phyloP scores from a whole-genome alignment of 768 basidiomycete species.

The Boletus coccyginus region DNA sequence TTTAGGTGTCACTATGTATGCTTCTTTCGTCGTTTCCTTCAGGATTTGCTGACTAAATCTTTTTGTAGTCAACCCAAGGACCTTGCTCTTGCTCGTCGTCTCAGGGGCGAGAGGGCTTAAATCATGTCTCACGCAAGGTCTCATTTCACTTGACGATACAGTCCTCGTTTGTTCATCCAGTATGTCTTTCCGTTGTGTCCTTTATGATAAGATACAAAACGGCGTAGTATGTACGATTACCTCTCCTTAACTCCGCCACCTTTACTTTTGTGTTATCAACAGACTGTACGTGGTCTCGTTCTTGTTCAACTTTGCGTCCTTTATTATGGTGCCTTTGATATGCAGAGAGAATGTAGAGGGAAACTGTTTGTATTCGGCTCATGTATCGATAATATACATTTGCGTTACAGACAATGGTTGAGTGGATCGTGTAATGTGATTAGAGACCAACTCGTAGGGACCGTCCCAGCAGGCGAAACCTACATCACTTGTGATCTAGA shows the following conservation, averaged over 20 bases:
- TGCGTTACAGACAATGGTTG: conserved; percentile 15
- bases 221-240: conserved; percentile 32
- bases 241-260: conserved; percentile 1
- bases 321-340: neutral
- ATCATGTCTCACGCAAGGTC: neutral
- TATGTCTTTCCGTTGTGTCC: conserved; percentile 14
- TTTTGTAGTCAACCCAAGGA: conserved; percentile 76
- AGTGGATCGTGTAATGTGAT: neutral
- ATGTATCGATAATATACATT: conserved; percentile 25
- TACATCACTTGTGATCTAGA: conserved; percentile 42
- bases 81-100: conserved; percentile 80
- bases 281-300: neutral
- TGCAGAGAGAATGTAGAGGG: conserved; percentile 17
- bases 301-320: neutral
- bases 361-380: conserved; percentile 27
- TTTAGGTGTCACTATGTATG: conserved; percentile 58
- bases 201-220: conserved; percentile 24
- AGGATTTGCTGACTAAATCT: conserved; percentile 14
- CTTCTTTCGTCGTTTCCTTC: conserved; percentile 1
- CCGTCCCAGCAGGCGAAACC: conserved; percentile 53
- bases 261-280: conserved; percentile 11
- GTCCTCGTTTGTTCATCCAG: conserved; percentile 9
- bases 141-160: neutral
- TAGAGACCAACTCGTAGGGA: conserved; percentile 33
- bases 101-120: conserved; percentile 84